Percentiles rank a stretch among this genome's conserved stretches.
Conservation (phyloP, 2,329 filamentous ascomycete genomes). For the Emergomyces pasteurianus region DNA sequence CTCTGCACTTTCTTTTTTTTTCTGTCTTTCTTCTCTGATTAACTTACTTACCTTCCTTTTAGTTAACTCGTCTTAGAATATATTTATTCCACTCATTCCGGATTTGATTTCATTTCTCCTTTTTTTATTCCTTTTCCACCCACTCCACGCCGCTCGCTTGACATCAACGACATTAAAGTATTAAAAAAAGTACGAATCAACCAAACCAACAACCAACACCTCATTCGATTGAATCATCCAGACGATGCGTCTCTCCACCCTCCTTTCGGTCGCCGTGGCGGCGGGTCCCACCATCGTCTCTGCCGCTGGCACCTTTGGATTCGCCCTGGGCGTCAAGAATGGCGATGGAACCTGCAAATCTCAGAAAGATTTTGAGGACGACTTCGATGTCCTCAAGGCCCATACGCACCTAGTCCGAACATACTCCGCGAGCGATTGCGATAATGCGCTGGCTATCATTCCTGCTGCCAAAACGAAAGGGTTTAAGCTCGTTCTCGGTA, state of each 20-base stretch:
- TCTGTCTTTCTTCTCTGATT: not conserved
- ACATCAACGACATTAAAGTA: too few species aligned
- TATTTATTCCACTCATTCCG: too few species aligned
- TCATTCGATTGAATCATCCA: not conserved
- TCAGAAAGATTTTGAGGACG: slow-evolving; percentile 49
- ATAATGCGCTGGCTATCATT: slow-evolving; percentile 50
- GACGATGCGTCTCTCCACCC: slow-evolving; percentile 36
- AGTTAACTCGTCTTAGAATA: too few species aligned
- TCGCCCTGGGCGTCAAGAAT: slow-evolving; percentile 55
- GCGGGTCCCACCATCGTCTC: slow-evolving; percentile 38
- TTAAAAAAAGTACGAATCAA: too few species aligned
- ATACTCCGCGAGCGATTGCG: slow-evolving; percentile 56
- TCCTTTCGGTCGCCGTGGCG: slow-evolving; percentile 31
- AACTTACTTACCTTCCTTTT: not conserved
- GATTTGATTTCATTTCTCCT: not conserved
- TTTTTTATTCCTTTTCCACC: not conserved
- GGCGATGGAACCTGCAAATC: slow-evolving; percentile 51
- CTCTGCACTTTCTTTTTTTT: too few species aligned
- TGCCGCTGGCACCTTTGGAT: slow-evolving; percentile 48
- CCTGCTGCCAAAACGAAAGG: slow-evolving; percentile 53
- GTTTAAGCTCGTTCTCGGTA: slow-evolving; percentile 57
- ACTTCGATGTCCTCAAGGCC: slow-evolving; percentile 50
- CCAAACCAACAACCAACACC: too few species aligned
- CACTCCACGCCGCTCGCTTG: not conserved
- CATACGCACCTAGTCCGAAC: slow-evolving; percentile 49